Conservation (phyloP, 306 rosid genomes). For the Mimosa bimucronata region DNA sequence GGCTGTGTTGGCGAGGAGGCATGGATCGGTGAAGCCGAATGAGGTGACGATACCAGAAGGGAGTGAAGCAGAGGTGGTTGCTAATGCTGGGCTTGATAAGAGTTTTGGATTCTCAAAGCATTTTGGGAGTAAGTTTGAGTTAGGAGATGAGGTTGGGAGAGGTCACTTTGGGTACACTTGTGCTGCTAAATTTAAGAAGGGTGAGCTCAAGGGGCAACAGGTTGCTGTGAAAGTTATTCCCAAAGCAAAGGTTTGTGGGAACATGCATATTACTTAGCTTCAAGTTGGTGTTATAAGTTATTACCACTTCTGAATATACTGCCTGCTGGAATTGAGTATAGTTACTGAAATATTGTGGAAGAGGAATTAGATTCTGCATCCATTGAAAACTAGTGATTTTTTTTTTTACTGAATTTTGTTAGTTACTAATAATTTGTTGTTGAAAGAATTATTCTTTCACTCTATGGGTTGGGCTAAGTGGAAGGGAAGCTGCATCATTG, state of each 20-base stretch:
- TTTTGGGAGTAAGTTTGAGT: conserved; percentile 69
- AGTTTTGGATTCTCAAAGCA: conserved; percentile 89
- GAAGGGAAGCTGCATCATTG: conserved; percentile 7
- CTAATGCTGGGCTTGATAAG: conserved; percentile 69
- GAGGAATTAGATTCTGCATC: too few relatives aligned
- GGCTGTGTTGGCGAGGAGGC: conserved; percentile 75
- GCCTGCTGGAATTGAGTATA: background rate
- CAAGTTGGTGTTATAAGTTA: background rate
- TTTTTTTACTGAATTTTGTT: background rate
- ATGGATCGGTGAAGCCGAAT: conserved; percentile 83
- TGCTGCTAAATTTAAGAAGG: conserved; percentile 69
- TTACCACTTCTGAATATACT: background rate
- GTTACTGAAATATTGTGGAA: too few relatives aligned
- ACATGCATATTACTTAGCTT: conserved; percentile 5
- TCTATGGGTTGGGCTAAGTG: background rate
- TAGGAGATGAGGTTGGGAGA: conserved; percentile 88
- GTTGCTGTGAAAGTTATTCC: conserved; percentile 95
- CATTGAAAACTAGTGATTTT: too few relatives aligned
- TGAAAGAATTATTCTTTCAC: background rate
- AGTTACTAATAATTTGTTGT: background rate
- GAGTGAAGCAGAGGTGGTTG: conserved; percentile 54
- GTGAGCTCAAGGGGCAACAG: conserved; percentile 68
- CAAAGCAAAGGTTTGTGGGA: conserved; percentile 65
- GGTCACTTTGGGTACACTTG: conserved; percentile 94
- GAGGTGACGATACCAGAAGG: conserved; percentile 72